Conservation (phyloP, 495 filamentous ascomycete species). For the Aspergillus asperescens region DNA sequence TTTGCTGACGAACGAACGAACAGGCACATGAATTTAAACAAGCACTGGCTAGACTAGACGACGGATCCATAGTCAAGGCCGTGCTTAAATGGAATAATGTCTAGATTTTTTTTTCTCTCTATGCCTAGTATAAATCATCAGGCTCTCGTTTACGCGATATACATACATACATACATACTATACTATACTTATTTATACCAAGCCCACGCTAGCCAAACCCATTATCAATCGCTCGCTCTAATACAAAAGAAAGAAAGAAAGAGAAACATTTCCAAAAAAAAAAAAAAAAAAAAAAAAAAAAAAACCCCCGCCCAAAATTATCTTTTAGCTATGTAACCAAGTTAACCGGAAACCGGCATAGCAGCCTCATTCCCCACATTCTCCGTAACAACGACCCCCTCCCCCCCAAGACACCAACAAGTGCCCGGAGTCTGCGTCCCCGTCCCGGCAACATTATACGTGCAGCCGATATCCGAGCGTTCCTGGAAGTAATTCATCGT, state of each 20-base stretch:
- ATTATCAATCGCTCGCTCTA: too few species aligned
- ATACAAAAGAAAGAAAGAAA: too few species aligned
- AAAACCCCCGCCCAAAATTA: too few species aligned
- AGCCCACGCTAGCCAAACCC: too few species aligned
- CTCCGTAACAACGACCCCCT: background rate
- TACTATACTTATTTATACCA: too few species aligned
- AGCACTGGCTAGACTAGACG: slow-evolving; percentile 1
- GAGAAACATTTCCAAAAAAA: too few species aligned
- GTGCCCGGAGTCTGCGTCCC: slow-evolving; percentile 12
- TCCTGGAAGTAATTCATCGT: slow-evolving; percentile 15
- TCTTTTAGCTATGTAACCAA: too few species aligned
- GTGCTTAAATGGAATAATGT: slow-evolving; percentile 1
- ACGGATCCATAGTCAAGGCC: slow-evolving; percentile 7
- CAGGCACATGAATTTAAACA: slow-evolving; percentile 4
- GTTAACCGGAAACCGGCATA: background rate
- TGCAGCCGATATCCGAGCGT: slow-evolving; percentile 9
- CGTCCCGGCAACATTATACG: slow-evolving; percentile 13
- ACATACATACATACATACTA: too few species aligned
- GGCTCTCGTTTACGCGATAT: too few species aligned
- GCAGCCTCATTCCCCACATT: slow-evolving; percentile 11
- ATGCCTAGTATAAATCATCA: too few species aligned
- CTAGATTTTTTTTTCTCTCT: background rate
- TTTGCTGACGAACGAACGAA: background rate
- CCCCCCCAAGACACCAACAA: slow-evolving; percentile 12
- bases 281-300: too few species aligned